Evolutionary conservation across 108 stramenopile genomes (phyloP).

Genomic region (Stephanodiscus triporus): DNA sequence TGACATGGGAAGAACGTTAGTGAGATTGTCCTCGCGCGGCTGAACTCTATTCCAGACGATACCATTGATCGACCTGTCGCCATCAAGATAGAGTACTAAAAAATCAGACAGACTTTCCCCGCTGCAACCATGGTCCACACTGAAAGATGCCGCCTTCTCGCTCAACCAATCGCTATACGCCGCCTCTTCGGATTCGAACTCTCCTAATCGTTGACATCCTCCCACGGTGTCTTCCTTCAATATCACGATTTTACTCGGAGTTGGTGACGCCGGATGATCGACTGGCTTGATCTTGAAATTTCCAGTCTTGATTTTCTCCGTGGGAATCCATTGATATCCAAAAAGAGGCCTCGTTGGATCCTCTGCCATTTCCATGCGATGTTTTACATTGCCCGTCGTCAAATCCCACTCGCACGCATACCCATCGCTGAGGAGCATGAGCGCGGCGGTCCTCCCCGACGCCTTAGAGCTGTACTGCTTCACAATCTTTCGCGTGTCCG

Average conservation of each 20-base stretch:
- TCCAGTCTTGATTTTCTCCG: slow-evolving; percentile 58
- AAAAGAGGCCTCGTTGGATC: slow-evolving; percentile 61
- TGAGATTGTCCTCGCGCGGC: background rate
- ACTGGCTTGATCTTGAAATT: slow-evolving; percentile 38
- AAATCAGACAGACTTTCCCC: slow-evolving; percentile 11
- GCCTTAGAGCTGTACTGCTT: slow-evolving; percentile 69
- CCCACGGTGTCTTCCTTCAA: slow-evolving; percentile 58
- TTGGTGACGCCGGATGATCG: slow-evolving; percentile 16
- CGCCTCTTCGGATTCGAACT: slow-evolving; percentile 60
- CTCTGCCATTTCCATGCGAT: slow-evolving; percentile 16
- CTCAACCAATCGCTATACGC: slow-evolving; percentile 68
- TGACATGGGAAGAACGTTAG: background rate
- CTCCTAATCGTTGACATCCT: slow-evolving; percentile 39
- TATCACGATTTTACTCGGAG: slow-evolving; percentile 32
- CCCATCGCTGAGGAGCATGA: slow-evolving; percentile 48
- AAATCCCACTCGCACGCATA: slow-evolving; percentile 61
- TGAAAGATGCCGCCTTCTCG: slow-evolving; percentile 1
- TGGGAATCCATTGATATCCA: slow-evolving; percentile 74
- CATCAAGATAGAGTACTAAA: slow-evolving; percentile 9
- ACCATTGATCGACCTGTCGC: slow-evolving; percentile 8
- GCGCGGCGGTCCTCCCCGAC: slow-evolving; percentile 49
- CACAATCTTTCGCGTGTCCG: slow-evolving; percentile 65
- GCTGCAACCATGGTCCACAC: background rate
- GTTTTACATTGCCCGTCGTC: slow-evolving; percentile 35
- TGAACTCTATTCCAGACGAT: slow-evolving; percentile 14